phyloP scores from a whole-genome alignment of 805 yeast genomes.

The Teunomyces stri region DNA sequence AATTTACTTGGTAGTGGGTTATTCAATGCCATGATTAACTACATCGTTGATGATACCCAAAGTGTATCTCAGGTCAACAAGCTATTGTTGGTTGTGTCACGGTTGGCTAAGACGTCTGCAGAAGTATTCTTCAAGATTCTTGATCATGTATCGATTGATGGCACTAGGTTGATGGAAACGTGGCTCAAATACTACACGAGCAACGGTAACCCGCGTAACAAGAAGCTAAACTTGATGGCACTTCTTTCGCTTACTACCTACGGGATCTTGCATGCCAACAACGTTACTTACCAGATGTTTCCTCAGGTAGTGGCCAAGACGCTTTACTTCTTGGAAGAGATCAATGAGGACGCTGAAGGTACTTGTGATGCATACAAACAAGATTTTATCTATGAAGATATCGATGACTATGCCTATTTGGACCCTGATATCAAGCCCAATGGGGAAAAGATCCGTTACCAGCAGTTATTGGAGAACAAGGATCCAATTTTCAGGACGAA shows the following conservation, averaged over 20 bases:
- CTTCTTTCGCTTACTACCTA: constrained; percentile 48
- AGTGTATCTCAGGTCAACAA: constrained; percentile 40
- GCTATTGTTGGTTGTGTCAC: constrained; percentile 35
- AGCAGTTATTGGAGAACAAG: constrained; percentile 23
- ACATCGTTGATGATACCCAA: constrained; percentile 42
- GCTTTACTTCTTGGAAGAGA: constrained; percentile 64
- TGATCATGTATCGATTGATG: constrained; percentile 25
- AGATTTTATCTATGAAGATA: constrained; percentile 38
- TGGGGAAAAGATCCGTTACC: constrained; percentile 42
- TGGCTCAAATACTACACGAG: constrained; percentile 46
- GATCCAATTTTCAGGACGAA: constrained; percentile 45
- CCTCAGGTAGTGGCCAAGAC: constrained; percentile 29
- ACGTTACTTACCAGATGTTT: constrained; percentile 19
- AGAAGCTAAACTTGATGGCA: constrained; percentile 67
- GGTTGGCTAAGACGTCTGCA: constrained; percentile 34
- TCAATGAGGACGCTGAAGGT: constrained; percentile 51
- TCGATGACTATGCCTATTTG: constrained; percentile 40
- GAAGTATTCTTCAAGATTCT: constrained; percentile 33
- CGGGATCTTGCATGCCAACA: constrained; percentile 16
- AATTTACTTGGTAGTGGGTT: constrained; percentile 44
- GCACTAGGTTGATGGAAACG: constrained; percentile 19
- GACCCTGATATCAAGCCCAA: constrained; percentile 42
- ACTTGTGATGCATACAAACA: constrained; percentile 35
- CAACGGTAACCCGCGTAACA: constrained; percentile 71
- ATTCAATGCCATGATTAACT: constrained; percentile 40